Evolutionary conservation across 257 asterid species (phyloP).

Genomic region (Gentiana dahurica): DNA sequence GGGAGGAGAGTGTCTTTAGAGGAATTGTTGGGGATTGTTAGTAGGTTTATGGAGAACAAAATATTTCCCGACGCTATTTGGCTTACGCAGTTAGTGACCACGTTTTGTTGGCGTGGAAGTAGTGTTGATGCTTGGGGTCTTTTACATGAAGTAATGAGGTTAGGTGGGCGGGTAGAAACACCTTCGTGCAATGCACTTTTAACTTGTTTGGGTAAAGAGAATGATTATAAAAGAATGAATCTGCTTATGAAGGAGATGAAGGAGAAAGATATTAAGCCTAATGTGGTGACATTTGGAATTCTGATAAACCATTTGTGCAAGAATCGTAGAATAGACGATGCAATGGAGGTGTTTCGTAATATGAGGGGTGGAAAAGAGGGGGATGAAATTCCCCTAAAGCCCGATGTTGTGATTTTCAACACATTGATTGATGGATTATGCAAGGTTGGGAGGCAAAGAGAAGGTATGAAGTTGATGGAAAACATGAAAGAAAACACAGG

Average conservation of each 20-base stretch:
- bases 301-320: conserved; percentile 60
- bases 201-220: conserved; percentile 34
- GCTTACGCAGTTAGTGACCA: conserved; percentile 30
- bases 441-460: conserved; percentile 79
- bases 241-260: conserved; percentile 67
- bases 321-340: conserved; percentile 51
- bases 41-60: conserved; percentile 30
- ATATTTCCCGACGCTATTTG: conserved; percentile 26
- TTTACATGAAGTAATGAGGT: conserved; percentile 36
- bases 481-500: conserved; percentile 36
- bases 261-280: conserved; percentile 49
- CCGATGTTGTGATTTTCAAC: conserved; percentile 55
- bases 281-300: conserved; percentile 57
- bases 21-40: conserved; percentile 38
- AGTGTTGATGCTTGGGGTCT: conserved; percentile 54
- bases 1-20: conserved; percentile 37
- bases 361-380: conserved; percentile 38
- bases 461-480: conserved; percentile 55
- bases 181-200: conserved; percentile 54
- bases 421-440: conserved; percentile 75
- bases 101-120: conserved; percentile 40
- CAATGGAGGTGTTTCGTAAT: conserved; percentile 53
- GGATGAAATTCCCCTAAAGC: conserved; percentile 29
- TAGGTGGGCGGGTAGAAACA: conserved; percentile 32
- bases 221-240: conserved; percentile 52